Percentiles rank a stretch among this genome's conserved stretches.
These are phyloP conservation scores for Fusarium sp. DNA, from an alignment of 2,329 filamentous ascomycete species.

Conservation along the genomic window DNA sequence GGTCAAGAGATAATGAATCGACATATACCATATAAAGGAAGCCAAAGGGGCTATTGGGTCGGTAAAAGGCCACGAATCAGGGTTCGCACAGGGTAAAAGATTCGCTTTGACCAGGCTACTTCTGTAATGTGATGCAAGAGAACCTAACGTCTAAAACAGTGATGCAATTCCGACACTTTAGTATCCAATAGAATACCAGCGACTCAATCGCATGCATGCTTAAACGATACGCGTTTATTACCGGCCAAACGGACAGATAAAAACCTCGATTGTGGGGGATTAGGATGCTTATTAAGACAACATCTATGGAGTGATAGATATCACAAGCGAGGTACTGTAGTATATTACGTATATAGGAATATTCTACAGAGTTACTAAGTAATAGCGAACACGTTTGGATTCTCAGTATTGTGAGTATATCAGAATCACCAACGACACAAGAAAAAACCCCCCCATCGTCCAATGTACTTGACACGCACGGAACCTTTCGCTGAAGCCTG, in stretches of 20 bases:
- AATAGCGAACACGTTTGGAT: not conserved
- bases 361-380: not conserved
- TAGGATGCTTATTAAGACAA: slow-evolving; percentile 1
- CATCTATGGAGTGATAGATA: not conserved
- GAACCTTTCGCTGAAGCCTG: slow-evolving; percentile 29
- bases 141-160: not conserved
- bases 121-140: slow-evolving; percentile 1
- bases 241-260: slow-evolving; percentile 13
- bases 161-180: slow-evolving; percentile 38
- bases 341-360: not conserved
- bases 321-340: not conserved
- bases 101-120: slow-evolving; percentile 8
- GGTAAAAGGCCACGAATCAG: not conserved
- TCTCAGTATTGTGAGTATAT: not conserved
- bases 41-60: not conserved
- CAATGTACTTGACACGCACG: slow-evolving; percentile 15
- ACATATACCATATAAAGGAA: not conserved
- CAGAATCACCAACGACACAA: not conserved
- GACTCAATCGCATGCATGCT: slow-evolving; percentile 15
- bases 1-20: not conserved
- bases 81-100: not conserved
- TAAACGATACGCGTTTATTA: slow-evolving; percentile 19
- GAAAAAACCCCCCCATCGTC: not conserved
- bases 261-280: not conserved
- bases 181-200: slow-evolving; percentile 28